Evolutionary conservation across 768 basidiomycete genomes (phyloP).

Genomic region (Lentinula boryana): DNA sequence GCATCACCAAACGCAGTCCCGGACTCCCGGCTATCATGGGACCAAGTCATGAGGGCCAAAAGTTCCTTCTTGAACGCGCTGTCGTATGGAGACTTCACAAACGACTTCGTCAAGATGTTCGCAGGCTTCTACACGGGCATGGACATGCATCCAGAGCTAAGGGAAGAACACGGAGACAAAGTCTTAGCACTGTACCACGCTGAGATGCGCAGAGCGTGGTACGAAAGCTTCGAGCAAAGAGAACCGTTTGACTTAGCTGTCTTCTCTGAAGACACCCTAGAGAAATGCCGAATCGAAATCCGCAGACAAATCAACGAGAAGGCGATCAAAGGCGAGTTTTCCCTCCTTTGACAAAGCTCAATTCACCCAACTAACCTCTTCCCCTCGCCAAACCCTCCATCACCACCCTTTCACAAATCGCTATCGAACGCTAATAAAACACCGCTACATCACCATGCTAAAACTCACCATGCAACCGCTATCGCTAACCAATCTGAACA

Average conservation of each 20-base stretch:
- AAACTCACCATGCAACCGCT: no score
- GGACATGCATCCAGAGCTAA: conserved; percentile 1
- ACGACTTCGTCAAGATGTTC: conserved; percentile 2
- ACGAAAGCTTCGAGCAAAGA: background rate
- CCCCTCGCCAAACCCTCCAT: no score
- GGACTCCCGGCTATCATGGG: background rate
- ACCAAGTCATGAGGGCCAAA: conserved; percentile 2
- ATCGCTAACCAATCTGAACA: no score
- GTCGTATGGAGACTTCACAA: background rate
- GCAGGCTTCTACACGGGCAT: conserved; percentile 5
- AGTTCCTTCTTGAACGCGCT: background rate
- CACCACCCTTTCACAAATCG: no score
- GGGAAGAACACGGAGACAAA: background rate
- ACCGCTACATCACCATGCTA: no score
- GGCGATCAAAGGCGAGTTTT: no score
- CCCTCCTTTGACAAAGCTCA: no score
- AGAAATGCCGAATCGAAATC: background rate
- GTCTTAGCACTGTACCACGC: conserved; percentile 6
- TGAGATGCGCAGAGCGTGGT: background rate
- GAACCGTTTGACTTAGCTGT: background rate
- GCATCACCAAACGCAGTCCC: conserved; percentile 1
- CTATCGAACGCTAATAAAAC: no score
- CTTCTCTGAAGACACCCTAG: background rate
- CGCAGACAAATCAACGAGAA: no score
- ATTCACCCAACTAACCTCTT: no score